Percentiles rank a stretch among this genome's conserved stretches.
Evolutionary conservation across 106 monocot species (phyloP).

Genomic region (Apostasia shenzhenica): DNA sequence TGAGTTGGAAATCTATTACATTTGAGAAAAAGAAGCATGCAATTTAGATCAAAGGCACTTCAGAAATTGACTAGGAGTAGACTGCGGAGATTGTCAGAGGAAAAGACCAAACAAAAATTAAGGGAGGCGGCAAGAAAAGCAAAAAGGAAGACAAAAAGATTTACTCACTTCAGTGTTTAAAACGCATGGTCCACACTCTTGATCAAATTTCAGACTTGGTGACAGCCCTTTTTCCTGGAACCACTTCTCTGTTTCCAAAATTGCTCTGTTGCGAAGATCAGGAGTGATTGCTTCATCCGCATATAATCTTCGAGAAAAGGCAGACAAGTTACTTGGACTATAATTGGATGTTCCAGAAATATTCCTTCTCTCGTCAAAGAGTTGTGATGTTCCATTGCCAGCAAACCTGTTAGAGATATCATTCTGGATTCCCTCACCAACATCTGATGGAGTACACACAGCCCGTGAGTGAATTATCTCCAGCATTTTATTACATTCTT

Average conservation of each 20-base stretch:
- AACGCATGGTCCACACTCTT: conserved; percentile 39
- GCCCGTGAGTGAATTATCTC: conserved; percentile 68
- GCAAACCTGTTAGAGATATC: conserved; percentile 13
- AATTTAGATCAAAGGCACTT: no score
- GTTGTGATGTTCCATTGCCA: conserved; percentile 14
- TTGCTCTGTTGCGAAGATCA: conserved; percentile 31
- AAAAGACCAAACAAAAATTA: no score
- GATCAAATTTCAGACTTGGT: conserved; percentile 26
- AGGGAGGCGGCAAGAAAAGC: no score
- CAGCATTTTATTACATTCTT: conserved; percentile 57
- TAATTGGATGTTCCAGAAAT: conserved; percentile 18
- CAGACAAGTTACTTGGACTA: conserved; percentile 12
- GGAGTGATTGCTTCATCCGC: conserved; percentile 18
- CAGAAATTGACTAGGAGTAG: no score
- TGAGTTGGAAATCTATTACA: no score
- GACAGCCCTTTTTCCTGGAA: conserved; percentile 45
- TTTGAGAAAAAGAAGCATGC: no score
- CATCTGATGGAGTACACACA: conserved; percentile 23
- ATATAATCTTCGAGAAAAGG: conserved; percentile 25
- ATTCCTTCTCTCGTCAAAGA: conserved; percentile 3
- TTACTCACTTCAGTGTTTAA: conserved; percentile 28
- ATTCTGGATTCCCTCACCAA: conserved; percentile 5
- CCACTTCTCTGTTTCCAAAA: conserved; percentile 79
- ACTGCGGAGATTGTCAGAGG: no score
- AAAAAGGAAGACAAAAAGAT: conserved; percentile 23